Evolutionary conservation across 805 yeast species (phyloP).

Genomic region (Candida sonorensis): DNA sequence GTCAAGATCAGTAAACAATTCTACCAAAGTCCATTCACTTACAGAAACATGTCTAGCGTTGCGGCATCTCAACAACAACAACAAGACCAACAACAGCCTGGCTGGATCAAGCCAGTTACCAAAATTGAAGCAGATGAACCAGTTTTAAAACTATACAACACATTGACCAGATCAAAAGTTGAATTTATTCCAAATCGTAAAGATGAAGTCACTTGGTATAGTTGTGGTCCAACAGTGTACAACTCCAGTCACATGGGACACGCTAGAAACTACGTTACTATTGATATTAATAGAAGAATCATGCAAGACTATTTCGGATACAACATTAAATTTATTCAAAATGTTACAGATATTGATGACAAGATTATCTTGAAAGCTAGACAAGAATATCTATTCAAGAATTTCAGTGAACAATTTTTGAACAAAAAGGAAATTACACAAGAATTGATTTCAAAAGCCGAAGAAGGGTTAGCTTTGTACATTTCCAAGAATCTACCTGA

Average conservation of each 20-base stretch:
- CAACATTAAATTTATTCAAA: constrained; percentile 82
- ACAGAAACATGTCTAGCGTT: constrained; percentile 6
- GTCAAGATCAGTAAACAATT: neutral
- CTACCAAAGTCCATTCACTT: neutral
- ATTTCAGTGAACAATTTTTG: constrained; percentile 35
- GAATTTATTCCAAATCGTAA: constrained; percentile 65
- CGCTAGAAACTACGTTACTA: constrained; percentile 93
- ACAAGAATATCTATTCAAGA: constrained; percentile 72
- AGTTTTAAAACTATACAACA: constrained; percentile 64
- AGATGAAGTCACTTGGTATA: constrained; percentile 82
- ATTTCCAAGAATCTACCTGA: constrained; percentile 49
- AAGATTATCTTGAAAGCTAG: constrained; percentile 93
- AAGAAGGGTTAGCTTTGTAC: constrained; percentile 41
- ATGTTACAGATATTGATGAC: constrained; percentile 98
- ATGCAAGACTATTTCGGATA: constrained; percentile 89
- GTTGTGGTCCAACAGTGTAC: constrained; percentile 98
- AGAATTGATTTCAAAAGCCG: constrained; percentile 33
- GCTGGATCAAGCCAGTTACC: constrained; percentile 26
- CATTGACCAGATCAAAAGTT: constrained; percentile 75
- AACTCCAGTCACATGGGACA: constrained; percentile 98
- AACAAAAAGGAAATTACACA: constrained; percentile 23
- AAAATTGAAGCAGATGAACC: constrained; percentile 20
- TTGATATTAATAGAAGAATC: constrained; percentile 87
- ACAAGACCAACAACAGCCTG: constrained; percentile 12
- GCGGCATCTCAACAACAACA: constrained; percentile 1